Base-by-base conservation (phyloP, 257 asterid species). In the Nicotiana attenuata region DNA sequence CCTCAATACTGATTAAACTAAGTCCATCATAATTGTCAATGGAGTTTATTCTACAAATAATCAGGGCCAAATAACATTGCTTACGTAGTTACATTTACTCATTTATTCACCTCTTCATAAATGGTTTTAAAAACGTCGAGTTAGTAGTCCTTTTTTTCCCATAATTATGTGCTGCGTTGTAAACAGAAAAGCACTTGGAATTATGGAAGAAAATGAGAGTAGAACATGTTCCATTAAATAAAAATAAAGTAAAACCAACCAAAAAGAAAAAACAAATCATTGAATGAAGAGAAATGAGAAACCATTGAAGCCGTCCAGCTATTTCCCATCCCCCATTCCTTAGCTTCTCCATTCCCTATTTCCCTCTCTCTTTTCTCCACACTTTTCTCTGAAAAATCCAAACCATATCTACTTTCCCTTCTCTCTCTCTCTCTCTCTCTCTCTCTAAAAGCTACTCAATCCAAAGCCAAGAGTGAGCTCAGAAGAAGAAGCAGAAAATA, bases 251-350 rank as follows among this genome's bases (percentile, higher is more conserved):
- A 2, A 28, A 10, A 13, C 3, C 19, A 26, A 15, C 1, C 7
- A 4, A 28, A 41, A 11, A 7, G 33, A 71, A 71, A 14, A 2
- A 47, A 73, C 13, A 68, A 3, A 73, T 47, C 63, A 73, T 73
- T 73, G 63, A 73, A 73, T 24, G 41, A 73, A 47, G 79, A 73
- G 41, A 24, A 24, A 38, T 73, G 79, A 47, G 35, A 71, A 71
- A 45, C 79, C 79, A 73, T 73, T 73, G 79, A 73, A 73, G 79
- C 41, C 79, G 15, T 73, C 79, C 79, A 73, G 79, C 79, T 47
- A 47, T 73, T 22, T 73, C 79, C 79, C 63, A 73, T 47, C 41
- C 79, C 77, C 78, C 67, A 61, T 28, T 41, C 5, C 35, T 41
- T 35, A 26, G 38, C 19, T 11, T 9, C 71, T 65, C 83, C 81